phyloP scores from a whole-genome alignment of 1,139 yeast species.

The Chernovozyma sophiae-reginae region DNA sequence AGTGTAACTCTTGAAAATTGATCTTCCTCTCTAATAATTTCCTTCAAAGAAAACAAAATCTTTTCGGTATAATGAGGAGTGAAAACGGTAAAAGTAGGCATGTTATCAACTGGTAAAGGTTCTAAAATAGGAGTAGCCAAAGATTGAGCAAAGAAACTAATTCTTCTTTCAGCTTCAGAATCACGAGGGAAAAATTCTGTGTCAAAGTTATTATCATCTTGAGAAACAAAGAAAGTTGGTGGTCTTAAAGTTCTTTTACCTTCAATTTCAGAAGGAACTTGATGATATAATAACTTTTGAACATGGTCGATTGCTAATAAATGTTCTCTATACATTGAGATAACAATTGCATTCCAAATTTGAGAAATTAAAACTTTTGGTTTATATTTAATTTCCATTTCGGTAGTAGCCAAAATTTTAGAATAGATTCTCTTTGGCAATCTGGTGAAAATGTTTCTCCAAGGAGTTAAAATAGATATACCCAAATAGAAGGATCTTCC shows the following conservation, averaged over 20 bases:
- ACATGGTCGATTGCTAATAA: slow-evolving; percentile 96
- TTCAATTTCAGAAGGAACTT: slow-evolving; percentile 95
- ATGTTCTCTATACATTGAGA: slow-evolving; percentile 98
- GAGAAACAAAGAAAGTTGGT: slow-evolving; percentile 96
- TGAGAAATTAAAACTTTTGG: slow-evolving; percentile 97
- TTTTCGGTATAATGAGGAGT: slow-evolving; percentile 98
- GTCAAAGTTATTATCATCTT: slow-evolving; percentile 91
- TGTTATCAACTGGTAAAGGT: slow-evolving; percentile 97
- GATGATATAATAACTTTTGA: slow-evolving; percentile 93
- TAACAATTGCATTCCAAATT: slow-evolving; percentile 98
- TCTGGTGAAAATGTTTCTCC: slow-evolving; percentile 98
- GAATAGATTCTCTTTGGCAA: slow-evolving; percentile 98
- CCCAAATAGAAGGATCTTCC: slow-evolving; percentile 98
- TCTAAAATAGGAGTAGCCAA: slow-evolving; percentile 97
- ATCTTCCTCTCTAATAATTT: slow-evolving; percentile 97
- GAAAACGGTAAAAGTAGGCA: slow-evolving; percentile 97
- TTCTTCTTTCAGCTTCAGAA: slow-evolving; percentile 99
- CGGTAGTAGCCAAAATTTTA: slow-evolving; percentile 94
- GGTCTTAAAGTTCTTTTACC: slow-evolving; percentile 98
- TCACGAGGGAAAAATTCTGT: slow-evolving; percentile 95
- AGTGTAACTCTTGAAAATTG: slow-evolving; percentile 96
- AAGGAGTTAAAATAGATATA: slow-evolving; percentile 96
- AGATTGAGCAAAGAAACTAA: slow-evolving; percentile 97
- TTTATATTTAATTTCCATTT: slow-evolving; percentile 97
- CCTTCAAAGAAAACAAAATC: slow-evolving; percentile 89